Evolutionary conservation across 192 early-diverging fungal genomes (phyloP).

Genomic region (Gryganskiella cystojenkinii): DNA sequence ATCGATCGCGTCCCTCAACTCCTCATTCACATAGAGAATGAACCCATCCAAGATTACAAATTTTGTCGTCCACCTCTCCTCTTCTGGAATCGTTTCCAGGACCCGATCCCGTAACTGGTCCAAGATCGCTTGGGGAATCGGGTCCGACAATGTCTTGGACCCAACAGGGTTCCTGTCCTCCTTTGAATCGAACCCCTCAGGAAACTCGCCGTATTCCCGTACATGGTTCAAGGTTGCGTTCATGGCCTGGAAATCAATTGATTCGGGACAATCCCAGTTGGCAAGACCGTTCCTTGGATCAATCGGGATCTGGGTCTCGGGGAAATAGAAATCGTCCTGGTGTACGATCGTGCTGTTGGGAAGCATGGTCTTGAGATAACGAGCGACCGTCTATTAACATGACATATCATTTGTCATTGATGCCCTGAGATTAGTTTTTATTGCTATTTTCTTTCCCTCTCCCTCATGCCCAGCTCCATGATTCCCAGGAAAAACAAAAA

Average conservation of each 20-base stretch:
- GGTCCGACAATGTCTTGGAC: slow-evolving; percentile 13
- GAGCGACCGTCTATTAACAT: slow-evolving; percentile 58
- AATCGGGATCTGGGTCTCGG: slow-evolving; percentile 72
- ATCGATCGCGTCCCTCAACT: slow-evolving; percentile 57
- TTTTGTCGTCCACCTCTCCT: slow-evolving; percentile 8
- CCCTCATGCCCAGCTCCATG: too few relatives aligned
- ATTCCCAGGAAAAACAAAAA: slow-evolving; percentile 1
- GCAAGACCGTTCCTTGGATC: slow-evolving; percentile 62
- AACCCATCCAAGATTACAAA: slow-evolving; percentile 84
- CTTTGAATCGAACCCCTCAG: slow-evolving; percentile 46
- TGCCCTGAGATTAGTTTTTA: too few relatives aligned
- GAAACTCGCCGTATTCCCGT: slow-evolving; percentile 51
- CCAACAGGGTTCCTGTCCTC: slow-evolving; percentile 55
- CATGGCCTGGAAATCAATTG: slow-evolving; percentile 65
- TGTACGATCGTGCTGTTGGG: slow-evolving; percentile 70
- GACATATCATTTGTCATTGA: too few relatives aligned
- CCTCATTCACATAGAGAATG: slow-evolving; percentile 71
- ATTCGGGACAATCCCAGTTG: slow-evolving; percentile 86
- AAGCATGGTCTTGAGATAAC: slow-evolving; percentile 65
- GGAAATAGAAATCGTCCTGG: slow-evolving; percentile 84
- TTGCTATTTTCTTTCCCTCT: too few relatives aligned
- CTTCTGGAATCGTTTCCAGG: slow-evolving; percentile 3
- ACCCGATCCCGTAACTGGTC: slow-evolving; percentile 6
- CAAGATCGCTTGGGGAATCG: slow-evolving; percentile 20
- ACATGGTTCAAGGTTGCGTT: slow-evolving; percentile 34